A percentile compares a stretch with the other conserved stretches of the same genome.
Evolutionary conservation across 2,329 filamentous ascomycete species (phyloP).

Genomic region (Hypoxylon sp.): DNA sequence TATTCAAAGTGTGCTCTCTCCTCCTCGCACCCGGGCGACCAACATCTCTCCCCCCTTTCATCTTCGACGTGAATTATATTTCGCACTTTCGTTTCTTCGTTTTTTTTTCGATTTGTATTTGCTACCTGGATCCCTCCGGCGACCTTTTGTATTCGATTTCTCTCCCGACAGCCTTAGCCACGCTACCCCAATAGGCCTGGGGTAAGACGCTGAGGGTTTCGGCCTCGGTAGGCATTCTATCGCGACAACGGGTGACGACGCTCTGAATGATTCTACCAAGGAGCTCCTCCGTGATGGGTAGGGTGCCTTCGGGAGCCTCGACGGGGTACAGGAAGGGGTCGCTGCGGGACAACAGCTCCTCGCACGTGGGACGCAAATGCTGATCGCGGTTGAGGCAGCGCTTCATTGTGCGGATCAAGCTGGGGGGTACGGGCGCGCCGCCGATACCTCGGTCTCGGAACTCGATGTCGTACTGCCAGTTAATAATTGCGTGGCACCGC

Average conservation of each 20-base stretch:
- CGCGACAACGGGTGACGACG: constrained; percentile 66
- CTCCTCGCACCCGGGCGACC: too few relatives aligned
- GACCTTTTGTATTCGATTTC: constrained; percentile 33
- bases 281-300: constrained; percentile 70
- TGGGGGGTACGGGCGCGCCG: constrained; percentile 65
- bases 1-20: too few relatives aligned
- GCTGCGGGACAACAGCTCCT: constrained; percentile 64
- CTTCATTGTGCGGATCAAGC: constrained; percentile 68
- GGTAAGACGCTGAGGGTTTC: constrained; percentile 67
- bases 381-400: constrained; percentile 70
- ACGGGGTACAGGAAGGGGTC: constrained; percentile 72
- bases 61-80: constrained; percentile 6
- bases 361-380: constrained; percentile 69
- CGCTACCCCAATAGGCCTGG: constrained; percentile 67
- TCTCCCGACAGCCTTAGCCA: constrained; percentile 60
- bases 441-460: constrained; percentile 76
- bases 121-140: constrained; percentile 18
- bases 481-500: constrained; percentile 86
- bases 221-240: constrained; percentile 65
- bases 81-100: not conserved
- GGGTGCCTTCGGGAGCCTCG: constrained; percentile 61
- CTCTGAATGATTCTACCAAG: constrained; percentile 69
- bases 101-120: not conserved
- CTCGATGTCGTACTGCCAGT: constrained; percentile 76
- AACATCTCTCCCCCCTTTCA: too few relatives aligned